Evolutionary conservation across 2,329 filamentous ascomycete species (phyloP), one percentile per base, ranked within the genome.

Genomic region (Furcasterigmium sp.): DNA sequence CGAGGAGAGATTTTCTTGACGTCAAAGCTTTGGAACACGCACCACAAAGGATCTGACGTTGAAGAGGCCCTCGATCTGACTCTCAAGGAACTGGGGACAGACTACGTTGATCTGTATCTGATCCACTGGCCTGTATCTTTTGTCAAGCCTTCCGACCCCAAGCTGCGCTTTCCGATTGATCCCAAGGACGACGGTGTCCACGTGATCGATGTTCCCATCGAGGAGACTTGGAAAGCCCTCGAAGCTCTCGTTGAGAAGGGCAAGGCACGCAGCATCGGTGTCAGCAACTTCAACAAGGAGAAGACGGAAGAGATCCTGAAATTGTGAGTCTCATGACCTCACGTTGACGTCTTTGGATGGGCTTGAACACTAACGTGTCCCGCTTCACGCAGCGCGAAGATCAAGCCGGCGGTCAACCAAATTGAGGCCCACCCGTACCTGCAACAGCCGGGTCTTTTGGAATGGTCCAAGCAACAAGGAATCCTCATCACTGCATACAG

Each of bases 181-280:
- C 46, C 67, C 3, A 68, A 70, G 30, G 70, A 68, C 43, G 70
- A 69, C 53, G 72, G 72, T 48, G 50, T 74, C n/a, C 45, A 53
- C 21, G 54, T 60, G 36, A 53, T 55, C 9, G 52, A 61, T 17
- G 53, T 60, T 8, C 52, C 55, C 52, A 67, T 73, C 53, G 65
- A 77, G 58, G 72, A 83, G 60, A 84, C 80, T 17, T 80, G 77
- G 77, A 65, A 69, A 32, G 76, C 75, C 37, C 78, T 84, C 76
- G 80, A 84, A 61, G 69, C 68, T 45, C 61, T 82, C n/a, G 64
- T 75, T 8, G 60, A 63, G 32, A 67, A 69, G 32, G 73, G 75
- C 48, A 80, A 80, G 59, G 68, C 72, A 18, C 69, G 70, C 47
- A 68, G 73, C 41, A 80, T 83, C 43, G 78, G 78, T 19, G 72